phyloP scores from a whole-genome alignment of 1,284 basidiomycete species.

The Hymenochaete sp. region DNA sequence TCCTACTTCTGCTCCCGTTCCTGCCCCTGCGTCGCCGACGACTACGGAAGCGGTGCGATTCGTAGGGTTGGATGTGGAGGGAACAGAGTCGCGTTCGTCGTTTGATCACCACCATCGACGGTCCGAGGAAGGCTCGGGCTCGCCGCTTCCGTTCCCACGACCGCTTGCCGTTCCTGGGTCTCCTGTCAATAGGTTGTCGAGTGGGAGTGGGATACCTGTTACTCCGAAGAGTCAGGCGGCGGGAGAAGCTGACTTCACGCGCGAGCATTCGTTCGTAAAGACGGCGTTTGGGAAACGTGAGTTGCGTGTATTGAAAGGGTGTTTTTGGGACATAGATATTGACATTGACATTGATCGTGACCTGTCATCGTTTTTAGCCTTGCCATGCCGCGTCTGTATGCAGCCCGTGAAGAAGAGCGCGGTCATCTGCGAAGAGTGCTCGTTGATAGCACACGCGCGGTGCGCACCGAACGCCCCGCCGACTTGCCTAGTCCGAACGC shows the following conservation, averaged over 20 bases:
- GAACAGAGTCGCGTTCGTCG: constrained; percentile 30
- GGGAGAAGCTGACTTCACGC: constrained; percentile 40
- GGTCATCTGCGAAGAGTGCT: constrained; percentile 84
- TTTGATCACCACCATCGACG: constrained; percentile 24
- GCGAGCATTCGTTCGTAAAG: constrained; percentile 81
- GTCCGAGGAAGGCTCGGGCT: constrained; percentile 20
- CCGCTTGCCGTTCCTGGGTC: constrained; percentile 25
- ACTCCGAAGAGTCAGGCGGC: constrained; percentile 32
- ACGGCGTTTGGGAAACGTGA: constrained; percentile 87
- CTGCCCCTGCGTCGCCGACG: background rate
- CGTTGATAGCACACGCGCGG: constrained; percentile 77
- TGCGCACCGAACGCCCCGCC: constrained; percentile 69
- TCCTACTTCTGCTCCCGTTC: background rate
- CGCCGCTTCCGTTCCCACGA: constrained; percentile 20
- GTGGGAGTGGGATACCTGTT: constrained; percentile 32
- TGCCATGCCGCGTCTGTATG: constrained; percentile 81
- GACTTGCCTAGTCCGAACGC: constrained; percentile 77
- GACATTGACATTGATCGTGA: no score
- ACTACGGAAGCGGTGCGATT: constrained; percentile 44
- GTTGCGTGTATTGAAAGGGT: constrained; percentile 26
- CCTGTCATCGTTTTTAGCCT: constrained; percentile 43
- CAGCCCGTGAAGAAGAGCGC: constrained; percentile 78
- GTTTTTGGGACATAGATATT: no score
- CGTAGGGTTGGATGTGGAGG: constrained; percentile 38
- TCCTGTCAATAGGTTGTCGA: constrained; percentile 29